A percentile compares a stretch with the other conserved stretches of the same genome.
Evolutionary conservation across 176 grass and related monocot species (phyloP).

Genomic region (Avena sativa): DNA sequence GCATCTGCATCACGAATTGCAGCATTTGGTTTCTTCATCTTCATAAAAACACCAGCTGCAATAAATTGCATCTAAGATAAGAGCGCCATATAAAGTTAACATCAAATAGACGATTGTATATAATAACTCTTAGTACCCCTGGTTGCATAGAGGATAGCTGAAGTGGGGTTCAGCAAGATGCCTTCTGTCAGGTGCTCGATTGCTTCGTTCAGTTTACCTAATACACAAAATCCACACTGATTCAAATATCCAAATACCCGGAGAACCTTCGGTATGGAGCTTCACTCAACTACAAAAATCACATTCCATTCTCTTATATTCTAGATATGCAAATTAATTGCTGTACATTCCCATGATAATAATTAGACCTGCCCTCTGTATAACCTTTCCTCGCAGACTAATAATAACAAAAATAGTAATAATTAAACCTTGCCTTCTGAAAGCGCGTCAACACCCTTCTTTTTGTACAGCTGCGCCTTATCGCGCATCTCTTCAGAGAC

Average conservation of each 20-base stretch:
- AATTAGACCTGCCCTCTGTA: conserved; percentile 49
- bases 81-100: conserved; percentile 5
- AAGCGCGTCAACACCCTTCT: conserved; percentile 48
- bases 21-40: conserved; percentile 67
- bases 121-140: conserved; percentile 49
- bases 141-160: conserved; percentile 71
- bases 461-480: conserved; percentile 63
- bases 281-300: neutral
- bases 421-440: conserved; percentile 53
- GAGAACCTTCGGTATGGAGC: neutral
- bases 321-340: neutral
- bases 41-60: conserved; percentile 62
- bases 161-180: conserved; percentile 68
- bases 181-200: conserved; percentile 56
- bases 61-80: conserved; percentile 31
- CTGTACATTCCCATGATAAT: neutral
- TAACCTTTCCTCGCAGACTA: neutral
- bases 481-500: conserved; percentile 62
- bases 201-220: conserved; percentile 72
- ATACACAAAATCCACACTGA: conserved; percentile 36
- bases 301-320: conserved; percentile 16
- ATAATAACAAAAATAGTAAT: conserved; percentile 23
- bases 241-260: conserved; percentile 30
- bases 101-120: conserved; percentile 1
- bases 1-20: conserved; percentile 77